Conservation (phyloP, 2,329 filamentous ascomycete genomes). For the Penicillium brasilianum region DNA sequence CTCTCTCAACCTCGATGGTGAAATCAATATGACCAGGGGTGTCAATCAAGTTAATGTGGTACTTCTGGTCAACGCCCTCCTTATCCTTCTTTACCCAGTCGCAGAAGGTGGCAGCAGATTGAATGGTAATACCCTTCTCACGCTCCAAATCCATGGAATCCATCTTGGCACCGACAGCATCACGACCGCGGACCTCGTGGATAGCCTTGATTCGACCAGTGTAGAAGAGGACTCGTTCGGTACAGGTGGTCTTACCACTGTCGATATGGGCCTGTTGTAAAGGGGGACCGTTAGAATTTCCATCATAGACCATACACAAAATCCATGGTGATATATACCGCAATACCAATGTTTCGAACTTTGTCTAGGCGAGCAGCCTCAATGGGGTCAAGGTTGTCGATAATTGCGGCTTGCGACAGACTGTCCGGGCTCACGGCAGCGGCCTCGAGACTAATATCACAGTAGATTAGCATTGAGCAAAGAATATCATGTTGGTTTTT, state of each 20-base stretch:
- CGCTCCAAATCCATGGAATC: constrained; percentile 99
- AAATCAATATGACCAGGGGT: constrained; percentile 99
- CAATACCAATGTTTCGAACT: constrained; percentile 97
- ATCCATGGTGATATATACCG: constrained; percentile 61
- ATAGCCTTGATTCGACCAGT: constrained; percentile 96
- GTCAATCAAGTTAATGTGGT: constrained; percentile 98
- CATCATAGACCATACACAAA: neutral
- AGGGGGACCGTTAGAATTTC: constrained; percentile 14
- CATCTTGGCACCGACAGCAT: constrained; percentile 98
- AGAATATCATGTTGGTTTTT: neutral
- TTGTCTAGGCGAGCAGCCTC: constrained; percentile 78
- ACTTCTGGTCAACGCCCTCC: constrained; percentile 82
- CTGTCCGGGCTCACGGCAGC: constrained; percentile 61
- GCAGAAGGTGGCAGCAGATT: constrained; percentile 96
- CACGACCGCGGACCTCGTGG: constrained; percentile 88
- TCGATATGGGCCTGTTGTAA: constrained; percentile 84
- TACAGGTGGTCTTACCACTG: constrained; percentile 95
- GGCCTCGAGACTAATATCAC: constrained; percentile 56
- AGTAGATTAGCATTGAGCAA: constrained; percentile 13
- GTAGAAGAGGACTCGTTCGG: constrained; percentile 96
- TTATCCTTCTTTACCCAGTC: constrained; percentile 87
- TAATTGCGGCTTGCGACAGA: constrained; percentile 68
- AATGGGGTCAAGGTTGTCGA: constrained; percentile 77
- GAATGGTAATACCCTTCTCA: constrained; percentile 98
- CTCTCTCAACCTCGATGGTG: constrained; percentile 97